Conservation (phyloP, 805 yeast species). For the Wickerhamomyces strasburgensis region DNA sequence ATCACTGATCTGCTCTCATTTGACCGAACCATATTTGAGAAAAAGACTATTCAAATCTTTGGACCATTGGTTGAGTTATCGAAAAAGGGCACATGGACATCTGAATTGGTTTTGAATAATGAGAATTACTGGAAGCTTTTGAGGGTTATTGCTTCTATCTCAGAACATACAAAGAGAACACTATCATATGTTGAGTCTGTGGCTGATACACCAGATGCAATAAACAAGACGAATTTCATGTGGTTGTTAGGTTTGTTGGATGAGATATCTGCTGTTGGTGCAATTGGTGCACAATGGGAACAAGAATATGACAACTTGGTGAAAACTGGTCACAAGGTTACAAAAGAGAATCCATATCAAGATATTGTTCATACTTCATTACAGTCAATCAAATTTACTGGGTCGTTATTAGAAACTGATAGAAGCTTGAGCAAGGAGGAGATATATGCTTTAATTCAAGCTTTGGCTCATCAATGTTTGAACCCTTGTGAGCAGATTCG, state of each 20-base stretch:
- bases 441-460: conserved; percentile 61
- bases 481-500: conserved; percentile 83
- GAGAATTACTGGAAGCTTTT: conserved; percentile 52
- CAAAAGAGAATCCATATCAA: conserved; percentile 44
- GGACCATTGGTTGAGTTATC: conserved; percentile 13
- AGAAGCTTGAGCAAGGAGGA: conserved; percentile 29
- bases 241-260: conserved; percentile 66
- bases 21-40: conserved; percentile 15
- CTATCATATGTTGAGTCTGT: conserved; percentile 43
- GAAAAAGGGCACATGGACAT: background rate
- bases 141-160: conserved; percentile 42
- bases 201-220: conserved; percentile 26
- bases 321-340: conserved; percentile 39
- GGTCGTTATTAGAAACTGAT: conserved; percentile 40
- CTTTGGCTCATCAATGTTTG: conserved; percentile 82
- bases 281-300: conserved; percentile 73
- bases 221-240: conserved; percentile 52
- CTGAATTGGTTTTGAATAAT: conserved; percentile 40
- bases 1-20: conserved; percentile 11
- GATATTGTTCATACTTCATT: conserved; percentile 55
- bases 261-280: conserved; percentile 77
- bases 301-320: conserved; percentile 48
- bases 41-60: conserved; percentile 15
- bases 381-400: conserved; percentile 57
- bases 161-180: conserved; percentile 38